phyloP scores from a whole-genome alignment of 805 yeast species.

The Cyberlindnera mycetangii region DNA sequence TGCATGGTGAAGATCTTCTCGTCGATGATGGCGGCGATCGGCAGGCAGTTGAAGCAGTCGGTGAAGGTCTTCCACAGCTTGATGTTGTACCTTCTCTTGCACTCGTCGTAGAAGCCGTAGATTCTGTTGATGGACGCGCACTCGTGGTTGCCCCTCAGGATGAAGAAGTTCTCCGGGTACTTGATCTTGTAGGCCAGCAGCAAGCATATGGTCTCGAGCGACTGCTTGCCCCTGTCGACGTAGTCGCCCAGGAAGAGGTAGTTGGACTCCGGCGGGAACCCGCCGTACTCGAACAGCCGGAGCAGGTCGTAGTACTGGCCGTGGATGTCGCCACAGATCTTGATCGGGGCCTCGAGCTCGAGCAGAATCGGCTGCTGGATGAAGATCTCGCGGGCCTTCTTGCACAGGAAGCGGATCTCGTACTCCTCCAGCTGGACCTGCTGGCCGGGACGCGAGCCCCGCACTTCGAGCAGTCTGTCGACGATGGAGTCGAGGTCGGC shows the following conservation, averaged over 20 bases:
- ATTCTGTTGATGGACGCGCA: conserved; percentile 97
- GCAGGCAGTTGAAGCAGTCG: conserved; percentile 97
- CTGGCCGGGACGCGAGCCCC: conserved; percentile 98
- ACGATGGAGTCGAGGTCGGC: conserved; percentile 96
- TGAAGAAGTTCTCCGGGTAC: conserved; percentile 96
- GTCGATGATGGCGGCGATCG: conserved; percentile 97
- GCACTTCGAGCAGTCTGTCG: conserved; percentile 93
- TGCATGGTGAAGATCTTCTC: conserved; percentile 99
- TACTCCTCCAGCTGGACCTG: conserved; percentile 91
- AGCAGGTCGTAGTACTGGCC: conserved; percentile 96
- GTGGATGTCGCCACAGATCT: conserved; percentile 95
- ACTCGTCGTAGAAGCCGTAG: conserved; percentile 97
- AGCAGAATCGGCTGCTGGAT: conserved; percentile 95
- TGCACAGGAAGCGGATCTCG: conserved; percentile 92
- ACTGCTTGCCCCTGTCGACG: conserved; percentile 98
- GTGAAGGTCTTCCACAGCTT: conserved; percentile 98
- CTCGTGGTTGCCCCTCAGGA: conserved; percentile 97
- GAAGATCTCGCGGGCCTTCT: conserved; percentile 96
- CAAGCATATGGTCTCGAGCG: conserved; percentile 91
- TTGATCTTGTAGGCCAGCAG: conserved; percentile 94
- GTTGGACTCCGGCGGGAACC: conserved; percentile 98
- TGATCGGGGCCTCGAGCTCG: conserved; percentile 96
- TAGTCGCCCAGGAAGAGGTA: conserved; percentile 95
- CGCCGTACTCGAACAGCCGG: conserved; percentile 96
- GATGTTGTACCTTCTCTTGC: conserved; percentile 96